Evolutionary conservation across 495 filamentous ascomycete species (phyloP), one percentile per base, ranked within the genome.

Genomic region (Massariosphaeria phaeospora): DNA sequence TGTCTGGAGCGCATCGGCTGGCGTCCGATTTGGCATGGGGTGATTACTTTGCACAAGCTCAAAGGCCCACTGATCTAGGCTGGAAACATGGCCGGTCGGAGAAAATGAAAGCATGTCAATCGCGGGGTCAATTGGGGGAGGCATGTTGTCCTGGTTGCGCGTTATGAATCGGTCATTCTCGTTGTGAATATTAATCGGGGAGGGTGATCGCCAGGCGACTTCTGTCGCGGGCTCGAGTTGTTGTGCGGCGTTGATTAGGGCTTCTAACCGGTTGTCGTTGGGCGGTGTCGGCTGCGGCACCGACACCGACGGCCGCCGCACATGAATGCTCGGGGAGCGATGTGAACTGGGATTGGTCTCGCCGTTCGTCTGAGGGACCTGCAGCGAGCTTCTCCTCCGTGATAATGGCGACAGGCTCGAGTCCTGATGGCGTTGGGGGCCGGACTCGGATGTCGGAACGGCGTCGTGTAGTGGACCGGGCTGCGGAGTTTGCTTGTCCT

Each of bases 91-190:
- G 24, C 57, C 57, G 5, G 42, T 26, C 15, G 57, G 57, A 35
- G 57, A 61, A 34, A 61, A 61, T 13, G 57, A 61, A 50, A 61
- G 50, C 57, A 61, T 61, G 23, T 61, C 57, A 23, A 61, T 61
- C 17, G 50, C 57, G 18, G 57, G 57, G 34, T 61, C 57, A 27
- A 61, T 61, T 30, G 57, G 57, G 2, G 57, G 57, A 31, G 57
- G 57, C 57, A 61, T 61, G 50, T 29, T 55, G 30, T 61, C 50
- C 8, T 55, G 57, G 24, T 9, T 33, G 13, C 48, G 50, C 1
- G 43, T 45, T 46, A 55, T 13, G 48, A 49, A 61, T 42, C 57
- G 57, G 24, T 55, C 57, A 55, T 61, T 35, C 13, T 61, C 57
- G 12, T 35, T 18, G 6, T 34, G 18, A 15, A 61, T 35, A 24